Evolutionary conservation across 805 yeast species (phyloP).

Genomic region (Wickerhamiella sergipiensis): DNA sequence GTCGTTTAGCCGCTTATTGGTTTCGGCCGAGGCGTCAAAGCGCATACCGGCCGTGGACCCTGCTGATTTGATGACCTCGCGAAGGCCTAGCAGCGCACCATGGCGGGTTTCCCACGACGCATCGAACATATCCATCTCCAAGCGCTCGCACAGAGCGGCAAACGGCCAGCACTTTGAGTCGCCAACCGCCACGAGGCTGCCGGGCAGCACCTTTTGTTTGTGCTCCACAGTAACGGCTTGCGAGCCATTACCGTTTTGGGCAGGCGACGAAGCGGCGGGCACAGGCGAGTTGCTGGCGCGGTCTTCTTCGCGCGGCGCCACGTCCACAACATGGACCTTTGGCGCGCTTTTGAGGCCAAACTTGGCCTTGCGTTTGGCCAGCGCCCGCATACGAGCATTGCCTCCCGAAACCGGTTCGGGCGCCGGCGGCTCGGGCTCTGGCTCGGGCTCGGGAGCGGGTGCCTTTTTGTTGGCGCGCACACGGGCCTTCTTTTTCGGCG

Average conservation of each 20-base stretch:
- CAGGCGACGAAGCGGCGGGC: slow-evolving; percentile 14
- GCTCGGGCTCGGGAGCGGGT: slow-evolving; percentile 6
- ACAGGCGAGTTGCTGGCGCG: background rate
- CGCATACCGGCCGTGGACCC: slow-evolving; percentile 79
- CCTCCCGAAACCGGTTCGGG: slow-evolving; percentile 13
- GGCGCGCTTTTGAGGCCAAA: slow-evolving; percentile 25
- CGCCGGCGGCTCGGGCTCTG: slow-evolving; percentile 6
- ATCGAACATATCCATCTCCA: slow-evolving; percentile 65
- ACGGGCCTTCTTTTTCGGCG: slow-evolving; percentile 11
- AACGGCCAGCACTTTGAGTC: slow-evolving; percentile 78
- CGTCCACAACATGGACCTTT: slow-evolving; percentile 25
- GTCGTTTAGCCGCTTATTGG: slow-evolving; percentile 52
- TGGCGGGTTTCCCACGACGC: slow-evolving; percentile 92
- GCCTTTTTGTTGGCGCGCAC: background rate
- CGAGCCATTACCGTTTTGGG: slow-evolving; percentile 12
- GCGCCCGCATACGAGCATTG: slow-evolving; percentile 65
- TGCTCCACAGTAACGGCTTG: slow-evolving; percentile 43
- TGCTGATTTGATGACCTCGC: slow-evolving; percentile 74
- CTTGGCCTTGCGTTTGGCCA: slow-evolving; percentile 87
- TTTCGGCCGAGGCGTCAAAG: slow-evolving; percentile 42
- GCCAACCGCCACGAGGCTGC: slow-evolving; percentile 58
- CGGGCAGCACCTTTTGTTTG: slow-evolving; percentile 39
- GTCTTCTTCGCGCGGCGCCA: slow-evolving; percentile 15
- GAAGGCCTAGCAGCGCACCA: slow-evolving; percentile 84
- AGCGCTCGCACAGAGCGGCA: slow-evolving; percentile 78